Conservation (phyloP, 2,329 filamentous ascomycete species). For the Microdochium trichocladiopsis region DNA sequence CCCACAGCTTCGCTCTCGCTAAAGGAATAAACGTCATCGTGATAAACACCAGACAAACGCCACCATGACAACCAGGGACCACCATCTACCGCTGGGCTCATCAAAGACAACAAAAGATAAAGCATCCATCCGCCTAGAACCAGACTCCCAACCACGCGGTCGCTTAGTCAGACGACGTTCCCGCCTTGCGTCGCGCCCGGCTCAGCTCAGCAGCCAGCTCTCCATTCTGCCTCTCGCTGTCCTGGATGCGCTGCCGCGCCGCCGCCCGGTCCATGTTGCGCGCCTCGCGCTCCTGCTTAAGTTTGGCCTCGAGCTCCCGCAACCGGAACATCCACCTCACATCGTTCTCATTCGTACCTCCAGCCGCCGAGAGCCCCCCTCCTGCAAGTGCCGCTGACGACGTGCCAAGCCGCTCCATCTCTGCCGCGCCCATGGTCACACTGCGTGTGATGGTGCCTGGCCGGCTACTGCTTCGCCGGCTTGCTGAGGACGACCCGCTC, state of each 20-base stretch:
- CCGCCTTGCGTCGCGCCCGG: slow-evolving; percentile 7
- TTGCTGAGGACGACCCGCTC: slow-evolving; percentile 15
- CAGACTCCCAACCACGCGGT: too few species aligned
- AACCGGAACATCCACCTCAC: slow-evolving; percentile 80
- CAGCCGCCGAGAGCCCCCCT: slow-evolving; percentile 2
- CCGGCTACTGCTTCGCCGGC: slow-evolving; percentile 10
- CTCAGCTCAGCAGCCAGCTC: slow-evolving; percentile 22
- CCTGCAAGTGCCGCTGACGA: background rate
- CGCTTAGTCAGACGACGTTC: background rate
- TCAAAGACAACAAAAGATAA: background rate
- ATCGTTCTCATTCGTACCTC: slow-evolving; percentile 35
- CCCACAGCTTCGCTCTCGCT: too few species aligned
- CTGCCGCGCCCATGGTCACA: slow-evolving; percentile 13
- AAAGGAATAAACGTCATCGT: too few species aligned
- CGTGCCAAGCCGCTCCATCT: slow-evolving; percentile 11
- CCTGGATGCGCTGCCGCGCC: slow-evolving; percentile 60
- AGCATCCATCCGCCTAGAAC: background rate
- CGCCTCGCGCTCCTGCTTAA: slow-evolving; percentile 86
- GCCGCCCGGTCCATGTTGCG: slow-evolving; percentile 77
- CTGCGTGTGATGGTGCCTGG: slow-evolving; percentile 15
- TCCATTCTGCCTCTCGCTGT: slow-evolving; percentile 22
- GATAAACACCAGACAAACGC: too few species aligned
- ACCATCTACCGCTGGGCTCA: too few species aligned
- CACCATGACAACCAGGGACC: too few species aligned
- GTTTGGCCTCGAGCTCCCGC: slow-evolving; percentile 77